Base-by-base conservation (phyloP, 345 rosid genomes). In the Ceriops decandra region DNA sequence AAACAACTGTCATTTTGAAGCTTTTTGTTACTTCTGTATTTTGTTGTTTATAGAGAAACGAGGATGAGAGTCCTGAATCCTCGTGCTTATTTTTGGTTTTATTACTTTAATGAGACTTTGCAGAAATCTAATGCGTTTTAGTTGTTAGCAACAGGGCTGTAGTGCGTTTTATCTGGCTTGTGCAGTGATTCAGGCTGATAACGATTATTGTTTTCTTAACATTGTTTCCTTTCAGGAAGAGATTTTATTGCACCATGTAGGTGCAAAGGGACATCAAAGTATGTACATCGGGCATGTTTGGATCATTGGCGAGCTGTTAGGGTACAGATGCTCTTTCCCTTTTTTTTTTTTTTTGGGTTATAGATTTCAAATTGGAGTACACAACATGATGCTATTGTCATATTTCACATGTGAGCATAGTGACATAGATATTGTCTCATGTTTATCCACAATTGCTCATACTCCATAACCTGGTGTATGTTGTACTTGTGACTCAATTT, bases 181-280 rank as follows among this genome's bases (percentile, higher is more conserved):
- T 49, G 60, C 57, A 47, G 42, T 59, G 52, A 33, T 60, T 69
- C 26, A 9, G 46, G 66, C 60, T 69, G 49, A 49, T 32, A 27
- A 4, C 5, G 60, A 51, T 49, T 52, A 52, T 32, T 60, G 32
- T 49, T 59, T 59, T 27, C n/a, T 53, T 60, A 28, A 30, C n/a
- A 7, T 53, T 53, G 57, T n/a, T 16, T 30, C 30, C 30, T 22
- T 67, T 63, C 92, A 95, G 99, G 99, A 78, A 90, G 99, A 80
- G 99, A 95, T 80, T 95, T 95, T 76, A 95, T 95, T 61, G 97
- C 98, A 56, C 99, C 99, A 20, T 95, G 99, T 84, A 92, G 87
- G 81, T 92, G 99, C 81, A 95, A 92, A 81, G 99, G 99, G 73
- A 92, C 99, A 7, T 84, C 97, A 6, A 92, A 92, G 83, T 95